Evolutionary conservation across 441 rosid species (phyloP).

Genomic region (Adansonia gregorii): DNA sequence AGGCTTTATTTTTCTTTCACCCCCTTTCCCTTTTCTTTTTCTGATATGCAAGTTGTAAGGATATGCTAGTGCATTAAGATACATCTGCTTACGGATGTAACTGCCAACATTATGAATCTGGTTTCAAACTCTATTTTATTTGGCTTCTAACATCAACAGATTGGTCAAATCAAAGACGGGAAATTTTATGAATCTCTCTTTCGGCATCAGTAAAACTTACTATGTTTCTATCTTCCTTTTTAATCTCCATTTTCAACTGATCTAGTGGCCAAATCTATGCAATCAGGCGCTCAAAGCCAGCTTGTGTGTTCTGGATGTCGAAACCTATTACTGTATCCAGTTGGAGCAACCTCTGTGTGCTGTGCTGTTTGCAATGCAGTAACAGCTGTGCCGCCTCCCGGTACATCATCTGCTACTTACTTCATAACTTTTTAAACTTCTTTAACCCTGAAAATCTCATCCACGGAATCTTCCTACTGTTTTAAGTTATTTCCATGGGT

Average conservation of each 20-base stretch:
- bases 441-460: background rate
- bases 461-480: background rate
- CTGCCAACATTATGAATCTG: no score
- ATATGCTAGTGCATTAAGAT: no score
- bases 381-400: slow-evolving; percentile 95
- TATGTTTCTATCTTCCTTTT: background rate
- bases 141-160: background rate
- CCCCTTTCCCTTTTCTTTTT: background rate
- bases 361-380: slow-evolving; percentile 99
- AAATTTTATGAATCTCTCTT: background rate
- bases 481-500: background rate
- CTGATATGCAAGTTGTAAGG: slow-evolving; percentile 9
- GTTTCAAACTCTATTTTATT: background rate
- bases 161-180: background rate
- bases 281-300: slow-evolving; percentile 76
- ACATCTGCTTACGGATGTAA: no score
- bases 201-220: background rate
- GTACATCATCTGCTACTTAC: slow-evolving; percentile 38
- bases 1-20: background rate
- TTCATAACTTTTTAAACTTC: slow-evolving; percentile 1
- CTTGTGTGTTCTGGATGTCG: slow-evolving; percentile 97
- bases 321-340: slow-evolving; percentile 87
- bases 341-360: slow-evolving; percentile 93
- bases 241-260: background rate
- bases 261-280: slow-evolving; percentile 21